phyloP scores from a whole-genome alignment of 1,284 basidiomycete genomes.

The Lentinula novae-zelandiae region DNA sequence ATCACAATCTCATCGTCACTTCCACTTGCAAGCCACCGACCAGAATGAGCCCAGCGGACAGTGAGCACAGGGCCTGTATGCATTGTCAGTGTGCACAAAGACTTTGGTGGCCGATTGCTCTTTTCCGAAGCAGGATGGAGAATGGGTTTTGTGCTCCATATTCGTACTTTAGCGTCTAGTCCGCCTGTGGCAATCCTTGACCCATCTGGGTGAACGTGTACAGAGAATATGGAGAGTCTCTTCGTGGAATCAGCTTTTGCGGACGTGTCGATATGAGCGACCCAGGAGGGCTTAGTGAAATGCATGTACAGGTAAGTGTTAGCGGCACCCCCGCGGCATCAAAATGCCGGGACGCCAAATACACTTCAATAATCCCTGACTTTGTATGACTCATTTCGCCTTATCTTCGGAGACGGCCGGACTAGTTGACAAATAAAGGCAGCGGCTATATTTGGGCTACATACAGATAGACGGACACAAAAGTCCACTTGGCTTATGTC shows the following conservation, averaged over 20 bases:
- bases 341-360: background rate
- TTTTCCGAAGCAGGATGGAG: conserved; percentile 69
- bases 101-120: conserved; percentile 79
- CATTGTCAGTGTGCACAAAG: conserved; percentile 88
- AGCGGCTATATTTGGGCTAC: too few relatives aligned
- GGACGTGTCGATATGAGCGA: conserved; percentile 56
- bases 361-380: background rate
- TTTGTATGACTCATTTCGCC: too few relatives aligned
- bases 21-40: conserved; percentile 92
- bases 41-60: conserved; percentile 95
- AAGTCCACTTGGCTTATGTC: too few relatives aligned
- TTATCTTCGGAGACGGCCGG: too few relatives aligned
- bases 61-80: conserved; percentile 94
- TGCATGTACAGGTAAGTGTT: conserved; percentile 38
- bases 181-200: conserved; percentile 96
- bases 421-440: too few relatives aligned
- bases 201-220: conserved; percentile 94
- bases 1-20: conserved; percentile 95
- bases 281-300: conserved; percentile 78
- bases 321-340: too few relatives aligned
- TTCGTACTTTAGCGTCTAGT: conserved; percentile 91
- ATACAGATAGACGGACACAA: too few relatives aligned
- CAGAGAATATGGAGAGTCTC: conserved; percentile 85
- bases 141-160: conserved; percentile 96
- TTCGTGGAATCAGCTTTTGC: conserved; percentile 55